Conservation (phyloP, 805 yeast genomes). For the Kregervanrija pseudodelftensis region DNA sequence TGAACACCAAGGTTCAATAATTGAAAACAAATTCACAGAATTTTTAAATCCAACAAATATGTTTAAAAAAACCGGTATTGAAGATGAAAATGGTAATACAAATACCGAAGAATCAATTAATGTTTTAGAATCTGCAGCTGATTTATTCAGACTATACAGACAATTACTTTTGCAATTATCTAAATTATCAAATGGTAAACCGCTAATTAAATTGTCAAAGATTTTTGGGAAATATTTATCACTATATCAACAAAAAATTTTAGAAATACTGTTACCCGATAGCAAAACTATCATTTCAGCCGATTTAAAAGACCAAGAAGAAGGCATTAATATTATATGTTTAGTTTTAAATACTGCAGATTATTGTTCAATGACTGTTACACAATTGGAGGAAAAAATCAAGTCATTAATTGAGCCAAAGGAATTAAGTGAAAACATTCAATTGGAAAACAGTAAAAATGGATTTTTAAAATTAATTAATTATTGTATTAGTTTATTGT, state of each 20-base stretch:
- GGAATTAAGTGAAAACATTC: conserved; percentile 32
- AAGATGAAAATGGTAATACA: conserved; percentile 11
- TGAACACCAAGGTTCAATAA: conserved; percentile 64
- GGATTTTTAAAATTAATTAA: conserved; percentile 52
- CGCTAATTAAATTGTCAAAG: conserved; percentile 43
- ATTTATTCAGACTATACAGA: conserved; percentile 72
- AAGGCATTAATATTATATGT: conserved; percentile 60
- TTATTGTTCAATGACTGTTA: conserved; percentile 71
- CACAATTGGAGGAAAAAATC: conserved; percentile 64
- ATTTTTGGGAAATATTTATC: conserved; percentile 62
- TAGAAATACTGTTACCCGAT: conserved; percentile 43
- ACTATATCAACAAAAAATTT: conserved; percentile 47
- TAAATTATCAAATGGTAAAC: conserved; percentile 44
- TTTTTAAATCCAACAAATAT: conserved; percentile 54
- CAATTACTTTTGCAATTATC: conserved; percentile 65
- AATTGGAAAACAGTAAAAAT: conserved; percentile 51
- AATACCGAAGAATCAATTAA: conserved; percentile 24
- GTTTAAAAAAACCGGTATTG: conserved; percentile 30
- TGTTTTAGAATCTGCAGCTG: conserved; percentile 82
- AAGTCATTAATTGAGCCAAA: conserved; percentile 31
- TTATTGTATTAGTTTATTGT: conserved; percentile 46
- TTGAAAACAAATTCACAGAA: conserved; percentile 56
- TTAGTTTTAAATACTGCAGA: conserved; percentile 83
- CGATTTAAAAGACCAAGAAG: conserved; percentile 37
- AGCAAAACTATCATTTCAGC: conserved; percentile 21